Conservation (phyloP, 1,139 yeast genomes). For the Meyerozyma carpophila region DNA sequence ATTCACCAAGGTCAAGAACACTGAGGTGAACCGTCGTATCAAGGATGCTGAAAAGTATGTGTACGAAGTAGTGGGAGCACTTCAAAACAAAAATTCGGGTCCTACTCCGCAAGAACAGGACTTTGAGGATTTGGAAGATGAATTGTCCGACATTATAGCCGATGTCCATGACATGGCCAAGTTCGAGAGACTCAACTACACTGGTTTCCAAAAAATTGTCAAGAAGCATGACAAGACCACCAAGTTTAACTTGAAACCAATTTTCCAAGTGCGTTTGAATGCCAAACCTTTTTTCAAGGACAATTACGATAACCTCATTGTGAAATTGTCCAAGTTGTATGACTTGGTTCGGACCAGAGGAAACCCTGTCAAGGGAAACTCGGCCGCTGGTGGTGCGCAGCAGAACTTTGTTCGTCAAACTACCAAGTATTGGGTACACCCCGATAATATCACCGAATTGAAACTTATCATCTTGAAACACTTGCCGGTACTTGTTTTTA, state of each 20-base stretch:
- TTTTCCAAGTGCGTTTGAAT: slow-evolving; percentile 86
- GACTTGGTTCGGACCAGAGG: slow-evolving; percentile 95
- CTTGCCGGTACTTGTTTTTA: slow-evolving; percentile 92
- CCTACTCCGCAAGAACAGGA: slow-evolving; percentile 64
- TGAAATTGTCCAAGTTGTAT: slow-evolving; percentile 80
- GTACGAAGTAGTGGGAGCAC: slow-evolving; percentile 51
- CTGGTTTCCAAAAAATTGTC: slow-evolving; percentile 92
- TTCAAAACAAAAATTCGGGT: slow-evolving; percentile 18
- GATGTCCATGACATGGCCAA: slow-evolving; percentile 97
- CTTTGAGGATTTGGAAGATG: slow-evolving; percentile 87
- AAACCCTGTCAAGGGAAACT: slow-evolving; percentile 89
- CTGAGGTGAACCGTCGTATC: slow-evolving; percentile 78
- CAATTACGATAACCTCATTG: slow-evolving; percentile 84
- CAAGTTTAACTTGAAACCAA: slow-evolving; percentile 76
- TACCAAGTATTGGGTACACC: slow-evolving; percentile 98
- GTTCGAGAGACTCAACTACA: slow-evolving; percentile 85
- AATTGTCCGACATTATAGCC: slow-evolving; percentile 87
- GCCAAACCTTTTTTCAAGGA: slow-evolving; percentile 94
- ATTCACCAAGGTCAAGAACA: slow-evolving; percentile 81
- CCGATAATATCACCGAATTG: slow-evolving; percentile 96
- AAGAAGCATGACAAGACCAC: slow-evolving; percentile 95
- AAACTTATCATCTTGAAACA: slow-evolving; percentile 89
- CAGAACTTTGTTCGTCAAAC: slow-evolving; percentile 98
- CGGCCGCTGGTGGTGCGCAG: slow-evolving; percentile 94
- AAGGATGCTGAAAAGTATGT: slow-evolving; percentile 74